Percentiles rank a stretch among this genome's conserved stretches.
phyloP scores from a whole-genome alignment of 2,329 filamentous ascomycete species.

The Fusarium sp. region DNA sequence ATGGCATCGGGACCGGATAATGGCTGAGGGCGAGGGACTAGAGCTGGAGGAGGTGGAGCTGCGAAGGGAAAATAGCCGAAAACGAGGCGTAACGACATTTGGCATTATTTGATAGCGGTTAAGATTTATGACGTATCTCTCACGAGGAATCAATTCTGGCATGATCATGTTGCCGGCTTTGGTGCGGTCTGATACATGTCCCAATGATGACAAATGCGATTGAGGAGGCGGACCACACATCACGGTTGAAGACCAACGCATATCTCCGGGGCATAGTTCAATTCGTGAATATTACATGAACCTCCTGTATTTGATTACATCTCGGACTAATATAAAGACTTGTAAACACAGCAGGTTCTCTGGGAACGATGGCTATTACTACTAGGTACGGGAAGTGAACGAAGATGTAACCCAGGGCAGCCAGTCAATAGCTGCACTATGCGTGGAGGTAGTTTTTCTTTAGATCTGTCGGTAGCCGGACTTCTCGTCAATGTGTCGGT shows the following conservation, averaged over 20 bases:
- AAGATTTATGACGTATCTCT: conserved; percentile 20
- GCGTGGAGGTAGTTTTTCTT: conserved; percentile 10
- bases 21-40: conserved; percentile 56
- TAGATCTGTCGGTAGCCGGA: conserved; percentile 68
- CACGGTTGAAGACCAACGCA: neutral
- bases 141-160: conserved; percentile 8
- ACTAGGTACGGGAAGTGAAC: conserved; percentile 21
- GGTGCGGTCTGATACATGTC: neutral
- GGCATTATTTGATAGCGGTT: conserved; percentile 38
- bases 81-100: conserved; percentile 48
- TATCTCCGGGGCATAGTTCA: neutral
- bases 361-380: conserved; percentile 8
- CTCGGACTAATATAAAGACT: conserved; percentile 26
- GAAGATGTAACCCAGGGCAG: neutral
- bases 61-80: conserved; percentile 44
- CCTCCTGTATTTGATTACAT: conserved; percentile 31
- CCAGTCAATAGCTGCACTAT: conserved; percentile 24
- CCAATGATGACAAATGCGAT: neutral
- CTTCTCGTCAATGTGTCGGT: conserved; percentile 88
- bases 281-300: conserved; percentile 16
- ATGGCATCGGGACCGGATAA: conserved; percentile 85
- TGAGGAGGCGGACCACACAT: neutral
- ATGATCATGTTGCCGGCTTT: conserved; percentile 4
- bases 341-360: conserved; percentile 17
- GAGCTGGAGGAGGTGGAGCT: conserved; percentile 57